Conservation (phyloP, 768 basidiomycete species). For the Mycena amicta region DNA sequence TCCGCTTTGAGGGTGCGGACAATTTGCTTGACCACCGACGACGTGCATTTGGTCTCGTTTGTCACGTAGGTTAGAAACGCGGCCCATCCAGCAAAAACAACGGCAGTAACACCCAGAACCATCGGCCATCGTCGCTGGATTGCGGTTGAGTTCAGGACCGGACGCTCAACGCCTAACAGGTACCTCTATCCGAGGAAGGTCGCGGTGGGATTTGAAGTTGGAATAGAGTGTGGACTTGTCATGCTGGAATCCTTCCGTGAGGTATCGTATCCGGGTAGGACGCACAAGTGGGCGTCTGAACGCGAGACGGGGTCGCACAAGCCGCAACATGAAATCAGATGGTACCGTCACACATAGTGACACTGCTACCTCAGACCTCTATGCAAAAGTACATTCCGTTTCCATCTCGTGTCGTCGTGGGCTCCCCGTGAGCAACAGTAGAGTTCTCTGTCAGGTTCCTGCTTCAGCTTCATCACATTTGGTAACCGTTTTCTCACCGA, state of each 20-base stretch:
- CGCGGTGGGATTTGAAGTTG: conserved; percentile 11
- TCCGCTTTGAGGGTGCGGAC: conserved; percentile 60
- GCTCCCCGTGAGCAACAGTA: too few relatives aligned
- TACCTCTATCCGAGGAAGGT: conserved; percentile 24
- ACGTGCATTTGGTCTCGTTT: conserved; percentile 78
- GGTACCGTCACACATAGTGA: too few relatives aligned
- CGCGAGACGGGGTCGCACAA: neutral
- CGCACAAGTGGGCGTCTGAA: neutral
- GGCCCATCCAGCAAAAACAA: conserved; percentile 67
- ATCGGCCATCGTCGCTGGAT: conserved; percentile 59
- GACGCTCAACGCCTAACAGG: neutral
- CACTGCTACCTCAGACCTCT: too few relatives aligned
- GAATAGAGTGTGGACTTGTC: conserved; percentile 16
- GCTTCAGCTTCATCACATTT: neutral
- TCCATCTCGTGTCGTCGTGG: too few relatives aligned
- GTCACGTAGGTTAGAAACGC: conserved; percentile 69
- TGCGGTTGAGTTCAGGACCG: neutral
- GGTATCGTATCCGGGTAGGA: neutral
- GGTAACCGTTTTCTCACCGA: neutral
- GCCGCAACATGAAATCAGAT: too few relatives aligned
- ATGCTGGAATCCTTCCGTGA: neutral
- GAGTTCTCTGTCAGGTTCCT: too few relatives aligned
- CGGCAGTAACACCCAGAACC: conserved; percentile 46
- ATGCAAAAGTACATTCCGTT: too few relatives aligned
- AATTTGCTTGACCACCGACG: conserved; percentile 71